Percentiles rank a stretch among this genome's conserved stretches.
Conservation (phyloP, 2,329 filamentous ascomycete genomes). For the Lachnellula occidentalis region DNA sequence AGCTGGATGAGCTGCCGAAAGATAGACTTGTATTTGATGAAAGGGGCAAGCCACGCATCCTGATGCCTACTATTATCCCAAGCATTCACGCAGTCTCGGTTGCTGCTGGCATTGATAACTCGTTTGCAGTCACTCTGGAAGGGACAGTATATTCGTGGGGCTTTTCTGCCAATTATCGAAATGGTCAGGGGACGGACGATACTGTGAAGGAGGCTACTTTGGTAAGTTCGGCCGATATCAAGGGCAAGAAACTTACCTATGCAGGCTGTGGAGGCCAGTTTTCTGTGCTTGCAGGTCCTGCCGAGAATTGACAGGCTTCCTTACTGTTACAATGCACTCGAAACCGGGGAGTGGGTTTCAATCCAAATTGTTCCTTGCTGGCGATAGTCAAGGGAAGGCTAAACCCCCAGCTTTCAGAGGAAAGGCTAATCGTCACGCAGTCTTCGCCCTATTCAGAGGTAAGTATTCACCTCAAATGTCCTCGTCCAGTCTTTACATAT, state of each 20-base stretch:
- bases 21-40: slow-evolving; percentile 60
- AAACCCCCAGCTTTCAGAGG: too few relatives aligned
- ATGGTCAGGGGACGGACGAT: slow-evolving; percentile 68
- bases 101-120: slow-evolving; percentile 66
- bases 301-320: background rate
- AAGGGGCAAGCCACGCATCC: slow-evolving; percentile 59
- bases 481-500: too few relatives aligned
- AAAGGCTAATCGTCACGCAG: too few relatives aligned
- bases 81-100: slow-evolving; percentile 45
- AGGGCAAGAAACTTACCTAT: slow-evolving; percentile 66
- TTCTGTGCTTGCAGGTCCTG: slow-evolving; percentile 51
- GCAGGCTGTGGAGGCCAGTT: slow-evolving; percentile 83
- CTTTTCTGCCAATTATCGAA: slow-evolving; percentile 75
- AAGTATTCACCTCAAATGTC: too few relatives aligned
- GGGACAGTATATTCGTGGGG: slow-evolving; percentile 75
- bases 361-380: too few relatives aligned
- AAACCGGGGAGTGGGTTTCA: too few relatives aligned
- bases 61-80: slow-evolving; percentile 57
- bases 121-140: slow-evolving; percentile 60
- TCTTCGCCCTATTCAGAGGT: too few relatives aligned
- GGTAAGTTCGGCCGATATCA: slow-evolving; percentile 78
- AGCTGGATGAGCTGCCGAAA: slow-evolving; percentile 47
- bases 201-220: slow-evolving; percentile 71
- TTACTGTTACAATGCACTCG: too few relatives aligned
- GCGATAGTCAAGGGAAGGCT: too few relatives aligned